These are phyloP conservation scores for Phytophthora brassicae DNA, from an alignment of 352 stramenopile genomes.

Conservation along the genomic window DNA sequence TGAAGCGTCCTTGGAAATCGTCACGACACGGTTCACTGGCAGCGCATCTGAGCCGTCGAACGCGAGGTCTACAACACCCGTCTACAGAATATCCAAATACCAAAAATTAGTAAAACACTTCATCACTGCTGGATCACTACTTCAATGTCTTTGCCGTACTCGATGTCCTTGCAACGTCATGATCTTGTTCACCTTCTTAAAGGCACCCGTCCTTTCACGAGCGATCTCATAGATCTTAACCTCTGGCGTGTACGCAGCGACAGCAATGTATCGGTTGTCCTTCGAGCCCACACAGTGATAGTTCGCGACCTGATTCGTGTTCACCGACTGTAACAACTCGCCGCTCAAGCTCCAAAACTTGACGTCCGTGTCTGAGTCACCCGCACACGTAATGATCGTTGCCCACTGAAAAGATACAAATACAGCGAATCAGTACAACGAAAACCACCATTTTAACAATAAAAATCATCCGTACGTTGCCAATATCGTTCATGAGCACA, in stretches of 20 bases:
- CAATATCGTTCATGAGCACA: slow-evolving; percentile 83
- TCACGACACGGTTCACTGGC: slow-evolving; percentile 76
- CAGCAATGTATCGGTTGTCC: slow-evolving; percentile 81
- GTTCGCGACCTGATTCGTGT: slow-evolving; percentile 82
- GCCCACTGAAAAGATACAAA: slow-evolving; percentile 46
- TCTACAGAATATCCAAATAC: slow-evolving; percentile 34
- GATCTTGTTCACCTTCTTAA: slow-evolving; percentile 84
- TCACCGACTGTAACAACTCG: slow-evolving; percentile 68
- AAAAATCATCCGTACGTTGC: slow-evolving; percentile 43
- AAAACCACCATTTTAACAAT: background rate
- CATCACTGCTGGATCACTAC: background rate
- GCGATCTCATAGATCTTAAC: slow-evolving; percentile 85
- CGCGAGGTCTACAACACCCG: slow-evolving; percentile 69
- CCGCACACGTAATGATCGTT: slow-evolving; percentile 74
- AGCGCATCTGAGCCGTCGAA: slow-evolving; percentile 72
- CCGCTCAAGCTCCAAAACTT: slow-evolving; percentile 81
- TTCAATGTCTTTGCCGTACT: slow-evolving; percentile 32
- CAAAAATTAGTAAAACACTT: slow-evolving; percentile 10
- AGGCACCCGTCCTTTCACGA: slow-evolving; percentile 71
- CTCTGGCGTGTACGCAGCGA: slow-evolving; percentile 80
- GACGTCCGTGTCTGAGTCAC: slow-evolving; percentile 72
- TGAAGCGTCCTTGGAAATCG: slow-evolving; percentile 76
- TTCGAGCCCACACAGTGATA: slow-evolving; percentile 81
- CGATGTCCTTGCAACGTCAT: slow-evolving; percentile 81
- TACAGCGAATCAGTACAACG: slow-evolving; percentile 3